Evolutionary conservation across 495 filamentous ascomycete genomes (phyloP).

Genomic region (Penicillium waksmanii): DNA sequence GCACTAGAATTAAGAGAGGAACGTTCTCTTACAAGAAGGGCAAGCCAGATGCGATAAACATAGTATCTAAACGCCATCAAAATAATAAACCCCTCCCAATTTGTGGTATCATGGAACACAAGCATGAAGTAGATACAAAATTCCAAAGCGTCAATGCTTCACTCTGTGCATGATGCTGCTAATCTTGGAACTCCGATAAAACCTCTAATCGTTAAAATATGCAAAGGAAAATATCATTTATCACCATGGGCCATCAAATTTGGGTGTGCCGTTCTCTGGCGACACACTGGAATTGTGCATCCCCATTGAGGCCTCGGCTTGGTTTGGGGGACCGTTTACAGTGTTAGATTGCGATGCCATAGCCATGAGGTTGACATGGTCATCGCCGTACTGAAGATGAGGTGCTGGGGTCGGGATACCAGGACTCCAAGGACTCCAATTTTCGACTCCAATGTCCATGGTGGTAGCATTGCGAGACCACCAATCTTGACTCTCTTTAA

Average conservation of each 20-base stretch:
- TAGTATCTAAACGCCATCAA: neutral
- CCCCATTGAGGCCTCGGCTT: constrained; percentile 2
- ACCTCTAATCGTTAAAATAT: neutral
- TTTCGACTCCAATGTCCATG: constrained; percentile 50
- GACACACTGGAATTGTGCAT: constrained; percentile 8
- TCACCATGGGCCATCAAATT: constrained; percentile 22
- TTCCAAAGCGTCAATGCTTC: neutral
- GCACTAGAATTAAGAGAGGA: neutral
- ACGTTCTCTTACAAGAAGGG: neutral
- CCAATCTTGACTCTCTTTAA: constrained; percentile 62
- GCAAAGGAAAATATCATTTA: constrained; percentile 1
- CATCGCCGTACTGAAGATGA: constrained; percentile 14
- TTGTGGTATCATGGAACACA: constrained; percentile 17
- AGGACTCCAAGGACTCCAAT: constrained; percentile 43
- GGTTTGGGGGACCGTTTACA: constrained; percentile 9
- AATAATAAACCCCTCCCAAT: neutral
- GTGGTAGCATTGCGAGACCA: constrained; percentile 56
- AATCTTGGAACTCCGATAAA: neutral
- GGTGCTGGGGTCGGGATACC: constrained; percentile 7
- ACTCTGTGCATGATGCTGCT: too few relatives aligned
- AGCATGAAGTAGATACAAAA: neutral
- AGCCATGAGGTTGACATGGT: constrained; percentile 13
- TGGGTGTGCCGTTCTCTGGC: constrained; percentile 8
- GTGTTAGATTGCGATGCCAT: constrained; percentile 19
- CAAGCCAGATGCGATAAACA: neutral